Percentiles rank a stretch among this genome's conserved stretches.
phyloP scores from a whole-genome alignment of 768 basidiomycete species.

The Antrodiella citrinella region DNA sequence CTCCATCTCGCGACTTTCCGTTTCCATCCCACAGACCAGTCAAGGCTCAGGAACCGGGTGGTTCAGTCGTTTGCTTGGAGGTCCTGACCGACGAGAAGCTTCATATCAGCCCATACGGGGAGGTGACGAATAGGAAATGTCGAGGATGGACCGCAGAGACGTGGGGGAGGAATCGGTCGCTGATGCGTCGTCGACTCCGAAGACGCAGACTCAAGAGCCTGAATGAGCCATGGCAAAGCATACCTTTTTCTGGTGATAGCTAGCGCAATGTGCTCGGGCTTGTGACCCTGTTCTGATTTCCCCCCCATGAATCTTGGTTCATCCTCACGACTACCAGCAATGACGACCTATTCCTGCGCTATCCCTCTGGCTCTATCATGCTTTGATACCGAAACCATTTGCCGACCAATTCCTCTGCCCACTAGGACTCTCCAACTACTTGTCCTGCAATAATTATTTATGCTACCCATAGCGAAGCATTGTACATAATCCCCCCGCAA shows the following conservation, averaged over 20 bases:
- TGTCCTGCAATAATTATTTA: not conserved
- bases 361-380: not conserved
- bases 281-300: not conserved
- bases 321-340: constrained; percentile 5
- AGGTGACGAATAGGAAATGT: constrained; percentile 48
- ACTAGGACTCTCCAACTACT: too few species aligned
- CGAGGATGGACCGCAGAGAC: constrained; percentile 38
- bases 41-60: constrained; percentile 34
- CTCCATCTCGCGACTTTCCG: constrained; percentile 21
- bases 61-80: constrained; percentile 42
- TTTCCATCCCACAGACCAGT: constrained; percentile 16
- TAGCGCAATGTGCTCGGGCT: not conserved
- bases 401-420: too few species aligned
- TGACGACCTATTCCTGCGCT: not conserved
- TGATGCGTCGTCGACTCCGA: not conserved
- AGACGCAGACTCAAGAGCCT: not conserved
- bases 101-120: constrained; percentile 41
- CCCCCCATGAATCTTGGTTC: not conserved
- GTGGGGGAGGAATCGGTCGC: not conserved
- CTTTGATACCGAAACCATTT: too few species aligned
- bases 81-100: constrained; percentile 24
- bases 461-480: not conserved
- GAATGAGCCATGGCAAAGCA: not conserved
- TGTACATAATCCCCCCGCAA: not conserved
- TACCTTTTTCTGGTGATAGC: not conserved